Evolutionary conservation across 2,329 filamentous ascomycete genomes (phyloP), one percentile per base, ranked within the genome.

Genomic region (Rachicladosporium sp.): DNA sequence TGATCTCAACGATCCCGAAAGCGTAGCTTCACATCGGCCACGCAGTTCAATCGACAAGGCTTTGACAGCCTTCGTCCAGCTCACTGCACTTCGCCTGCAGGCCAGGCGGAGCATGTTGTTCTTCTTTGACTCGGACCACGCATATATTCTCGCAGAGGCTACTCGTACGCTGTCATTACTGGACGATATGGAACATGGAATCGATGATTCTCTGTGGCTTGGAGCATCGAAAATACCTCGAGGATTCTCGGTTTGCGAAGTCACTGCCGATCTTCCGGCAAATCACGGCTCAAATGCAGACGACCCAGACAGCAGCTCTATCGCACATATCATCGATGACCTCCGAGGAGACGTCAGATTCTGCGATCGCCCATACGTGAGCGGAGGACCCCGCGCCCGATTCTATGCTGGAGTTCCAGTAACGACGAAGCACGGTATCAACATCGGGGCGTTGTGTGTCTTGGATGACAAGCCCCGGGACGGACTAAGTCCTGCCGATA

Each of bases 401-500:
- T 76, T 76, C 49, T 74, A 75, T 43, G 72, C 71, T 4, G 71
- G 71, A n/a, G 76, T 79, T 0, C 78, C 78, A 0, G 72, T 82
- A 38, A 67, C 69, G 19, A 76, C 73, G 2, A 68, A 69, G 0
- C 69, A 66, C 30, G 69, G 72, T 15, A 70, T 73, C 49, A 68
- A 69, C 35, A 74, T 82, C 40, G 78, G 78, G 7, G 69, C 67
- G 8, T 75, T 77, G 43, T 70, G 71, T 38, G 68, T 80, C 2
- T 60, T 77, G 3, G 76, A 80, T 46, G 68, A 72, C 32, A 62
- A 66, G 12, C 68, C 72, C 0, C 69, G 73, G 10, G 50, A 69
- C 31, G 70, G 68, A 0, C 50, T 81, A 11, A 60, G 59, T 9
- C 50, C 61, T 0, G 62, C 63, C 6, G 69, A 76, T 36, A 45